phyloP scores from a whole-genome alignment of 306 rosid species.

The Medicago ruthenica region DNA sequence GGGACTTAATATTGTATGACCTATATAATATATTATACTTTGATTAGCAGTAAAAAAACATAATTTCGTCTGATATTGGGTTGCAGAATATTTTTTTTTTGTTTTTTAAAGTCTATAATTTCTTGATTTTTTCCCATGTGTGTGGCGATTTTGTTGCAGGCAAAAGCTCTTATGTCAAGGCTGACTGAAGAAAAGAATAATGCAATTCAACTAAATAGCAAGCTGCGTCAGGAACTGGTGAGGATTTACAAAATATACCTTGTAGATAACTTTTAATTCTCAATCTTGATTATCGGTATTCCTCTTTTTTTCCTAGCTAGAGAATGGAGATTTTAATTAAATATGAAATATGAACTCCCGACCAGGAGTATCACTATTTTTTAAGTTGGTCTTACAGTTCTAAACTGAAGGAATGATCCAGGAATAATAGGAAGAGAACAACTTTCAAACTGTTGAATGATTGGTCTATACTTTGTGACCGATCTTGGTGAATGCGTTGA shows the following conservation, averaged over 20 bases:
- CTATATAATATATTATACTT: neutral
- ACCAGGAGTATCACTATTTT: constrained; percentile 16
- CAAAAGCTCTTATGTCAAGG: constrained; percentile 66
- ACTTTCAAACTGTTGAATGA: constrained; percentile 1
- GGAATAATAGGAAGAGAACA: constrained; percentile 22
- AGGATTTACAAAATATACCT: constrained; percentile 38
- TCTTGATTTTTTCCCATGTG: neutral
- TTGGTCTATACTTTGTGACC: constrained; percentile 4
- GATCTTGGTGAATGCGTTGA: constrained; percentile 27
- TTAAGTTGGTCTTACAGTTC: constrained; percentile 24
- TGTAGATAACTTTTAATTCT: neutral
- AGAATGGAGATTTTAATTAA: constrained; percentile 15
- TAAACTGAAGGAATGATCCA: constrained; percentile 17
- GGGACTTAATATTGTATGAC: constrained; percentile 11
- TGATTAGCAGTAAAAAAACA: neutral
- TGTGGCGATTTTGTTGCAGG: constrained; percentile 52
- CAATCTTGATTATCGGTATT: neutral
- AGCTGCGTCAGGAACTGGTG: constrained; percentile 88
- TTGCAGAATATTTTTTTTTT: neutral
- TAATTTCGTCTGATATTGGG: constrained; percentile 1
- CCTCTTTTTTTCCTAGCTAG: neutral
- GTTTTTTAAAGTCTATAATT: neutral
- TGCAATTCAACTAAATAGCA: constrained; percentile 69
- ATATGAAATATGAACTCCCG: constrained; percentile 15
- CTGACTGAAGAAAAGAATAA: constrained; percentile 73